phyloP scores from a whole-genome alignment of 768 basidiomycete genomes.

The Boletus edulis region DNA sequence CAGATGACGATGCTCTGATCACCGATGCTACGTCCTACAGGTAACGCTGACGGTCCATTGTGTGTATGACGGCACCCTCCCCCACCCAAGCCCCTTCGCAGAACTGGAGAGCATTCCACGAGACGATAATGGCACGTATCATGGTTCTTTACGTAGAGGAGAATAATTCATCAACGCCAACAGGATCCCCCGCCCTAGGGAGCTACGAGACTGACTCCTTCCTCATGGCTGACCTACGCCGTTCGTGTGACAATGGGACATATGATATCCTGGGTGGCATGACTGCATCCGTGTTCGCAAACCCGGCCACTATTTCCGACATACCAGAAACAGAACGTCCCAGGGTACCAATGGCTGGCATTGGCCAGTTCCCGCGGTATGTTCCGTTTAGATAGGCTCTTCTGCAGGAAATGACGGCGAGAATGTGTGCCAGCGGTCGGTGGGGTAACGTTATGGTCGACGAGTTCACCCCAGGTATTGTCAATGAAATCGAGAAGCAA shows the following conservation, averaged over 20 bases:
- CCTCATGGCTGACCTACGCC: not conserved
- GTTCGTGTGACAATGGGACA: not conserved
- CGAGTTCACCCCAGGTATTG: constrained; percentile 9
- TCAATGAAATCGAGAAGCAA: constrained; percentile 3
- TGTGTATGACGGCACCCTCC: not conserved
- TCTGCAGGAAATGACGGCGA: not conserved
- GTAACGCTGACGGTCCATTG: not conserved
- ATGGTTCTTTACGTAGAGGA: not conserved
- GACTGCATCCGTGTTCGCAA: not conserved
- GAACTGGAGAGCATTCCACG: not conserved
- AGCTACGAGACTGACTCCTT: not conserved
- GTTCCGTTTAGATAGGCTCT: not conserved
- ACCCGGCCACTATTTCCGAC: not conserved
- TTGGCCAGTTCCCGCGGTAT: constrained; percentile 5
- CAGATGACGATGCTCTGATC: not conserved
- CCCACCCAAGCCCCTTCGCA: not conserved
- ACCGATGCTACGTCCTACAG: not conserved
- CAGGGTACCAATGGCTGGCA: not conserved
- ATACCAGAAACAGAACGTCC: not conserved
- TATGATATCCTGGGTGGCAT: not conserved
- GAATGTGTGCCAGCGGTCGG: constrained; percentile 6
- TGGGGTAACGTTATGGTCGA: constrained; percentile 19
- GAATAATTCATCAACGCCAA: not conserved
- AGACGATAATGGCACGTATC: not conserved
- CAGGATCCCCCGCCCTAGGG: not conserved